phyloP scores from a whole-genome alignment of 805 yeast genomes.

The Myxozyma kluyveri region DNA sequence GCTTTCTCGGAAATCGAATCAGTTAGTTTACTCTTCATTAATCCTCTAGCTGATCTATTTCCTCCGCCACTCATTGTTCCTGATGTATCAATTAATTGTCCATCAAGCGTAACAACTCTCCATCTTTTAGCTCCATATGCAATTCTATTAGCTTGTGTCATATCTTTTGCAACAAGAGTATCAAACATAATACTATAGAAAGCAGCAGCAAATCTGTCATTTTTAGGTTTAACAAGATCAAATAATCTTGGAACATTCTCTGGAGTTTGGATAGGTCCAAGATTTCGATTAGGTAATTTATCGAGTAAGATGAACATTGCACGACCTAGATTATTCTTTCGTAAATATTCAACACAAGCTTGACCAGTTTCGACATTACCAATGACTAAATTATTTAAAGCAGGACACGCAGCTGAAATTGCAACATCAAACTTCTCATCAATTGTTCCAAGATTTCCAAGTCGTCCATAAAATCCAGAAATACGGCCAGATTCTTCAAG shows the following conservation, averaged over 20 bases:
- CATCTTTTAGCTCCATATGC: slow-evolving; percentile 80
- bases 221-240: slow-evolving; percentile 71
- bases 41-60: slow-evolving; percentile 59
- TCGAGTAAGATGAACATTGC: slow-evolving; percentile 82
- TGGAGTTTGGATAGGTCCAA: slow-evolving; percentile 65
- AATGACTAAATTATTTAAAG: slow-evolving; percentile 89
- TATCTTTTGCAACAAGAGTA: slow-evolving; percentile 78
- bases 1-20: slow-evolving; percentile 55
- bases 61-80: slow-evolving; percentile 99
- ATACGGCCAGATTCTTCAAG: slow-evolving; percentile 79
- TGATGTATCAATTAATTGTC: slow-evolving; percentile 83
- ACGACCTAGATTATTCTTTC: slow-evolving; percentile 81
- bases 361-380: slow-evolving; percentile 72
- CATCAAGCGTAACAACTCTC: slow-evolving; percentile 90
- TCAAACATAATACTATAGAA: slow-evolving; percentile 83
- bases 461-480: slow-evolving; percentile 61
- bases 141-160: slow-evolving; percentile 77
- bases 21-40: slow-evolving; percentile 55
- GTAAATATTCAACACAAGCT: slow-evolving; percentile 73
- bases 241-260: slow-evolving; percentile 73
- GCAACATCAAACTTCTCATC: slow-evolving; percentile 90
- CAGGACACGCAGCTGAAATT: slow-evolving; percentile 89
- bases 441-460: slow-evolving; percentile 90
- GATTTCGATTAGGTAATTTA: slow-evolving; percentile 63
- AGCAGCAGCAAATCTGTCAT: slow-evolving; percentile 73